Percentiles rank a stretch among this genome's conserved stretches.
phyloP scores from a whole-genome alignment of 805 yeast species.

The Kuraishia molischiana region DNA sequence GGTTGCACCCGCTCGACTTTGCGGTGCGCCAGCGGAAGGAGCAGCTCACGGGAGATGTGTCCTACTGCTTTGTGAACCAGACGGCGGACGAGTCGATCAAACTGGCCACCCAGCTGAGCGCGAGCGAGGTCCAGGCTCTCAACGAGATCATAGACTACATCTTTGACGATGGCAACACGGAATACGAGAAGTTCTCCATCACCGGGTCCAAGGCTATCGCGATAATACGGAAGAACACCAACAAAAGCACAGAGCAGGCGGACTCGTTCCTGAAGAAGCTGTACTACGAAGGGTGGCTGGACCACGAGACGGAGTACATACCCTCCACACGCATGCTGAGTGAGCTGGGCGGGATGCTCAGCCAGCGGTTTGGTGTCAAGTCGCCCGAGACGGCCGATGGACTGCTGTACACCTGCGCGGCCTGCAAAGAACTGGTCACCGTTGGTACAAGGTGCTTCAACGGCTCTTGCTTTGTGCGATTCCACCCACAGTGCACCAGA shows the following conservation, averaged over 20 bases:
- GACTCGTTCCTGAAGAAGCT: conserved; percentile 27
- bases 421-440: conserved; percentile 45
- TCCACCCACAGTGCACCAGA: conserved; percentile 39
- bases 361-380: conserved; percentile 29
- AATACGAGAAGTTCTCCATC: conserved; percentile 22
- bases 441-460: conserved; percentile 34
- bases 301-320: conserved; percentile 22
- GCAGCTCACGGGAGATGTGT: conserved; percentile 21
- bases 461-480: conserved; percentile 24
- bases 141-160: conserved; percentile 32
- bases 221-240: conserved; percentile 12
- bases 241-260: conserved; percentile 26
- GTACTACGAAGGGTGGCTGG: conserved; percentile 46
- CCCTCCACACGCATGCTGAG: conserved; percentile 31
- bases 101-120: conserved; percentile 22
- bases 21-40: conserved; percentile 29
- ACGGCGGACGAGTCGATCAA: conserved; percentile 26
- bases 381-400: conserved; percentile 21
- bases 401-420: conserved; percentile 32
- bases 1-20: conserved; percentile 27
- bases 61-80: conserved; percentile 31
- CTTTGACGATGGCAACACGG: conserved; percentile 18
- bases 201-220: conserved; percentile 26
- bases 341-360: conserved; percentile 36
- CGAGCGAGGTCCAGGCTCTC: conserved; percentile 32